A percentile compares a stretch with the other conserved stretches of the same genome.
phyloP scores from a whole-genome alignment of 768 basidiomycete species.

The Trametopsis cervina region DNA sequence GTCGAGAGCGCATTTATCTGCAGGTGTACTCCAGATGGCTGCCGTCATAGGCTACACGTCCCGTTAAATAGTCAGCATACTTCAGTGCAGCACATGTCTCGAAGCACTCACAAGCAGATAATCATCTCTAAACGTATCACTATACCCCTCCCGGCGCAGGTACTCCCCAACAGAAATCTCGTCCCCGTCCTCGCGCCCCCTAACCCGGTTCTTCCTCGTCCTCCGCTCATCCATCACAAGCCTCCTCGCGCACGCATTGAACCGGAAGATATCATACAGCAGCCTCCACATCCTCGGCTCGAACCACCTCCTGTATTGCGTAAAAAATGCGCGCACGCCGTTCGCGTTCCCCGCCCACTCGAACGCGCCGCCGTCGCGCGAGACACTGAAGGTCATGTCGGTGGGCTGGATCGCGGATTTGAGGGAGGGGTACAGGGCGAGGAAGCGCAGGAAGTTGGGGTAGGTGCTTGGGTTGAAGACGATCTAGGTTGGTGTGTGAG shows the following conservation, averaged over 20 bases:
- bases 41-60: conserved; percentile 60
- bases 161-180: conserved; percentile 47
- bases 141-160: conserved; percentile 56
- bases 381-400: conserved; percentile 75
- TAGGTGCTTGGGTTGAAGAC: conserved; percentile 74
- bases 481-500: conserved; percentile 36
- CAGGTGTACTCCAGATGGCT: conserved; percentile 74
- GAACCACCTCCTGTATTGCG: conserved; percentile 53
- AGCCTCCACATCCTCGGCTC: conserved; percentile 67
- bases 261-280: conserved; percentile 63
- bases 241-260: conserved; percentile 60
- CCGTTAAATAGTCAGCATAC: not conserved
- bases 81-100: too few species aligned
- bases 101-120: conserved; percentile 60
- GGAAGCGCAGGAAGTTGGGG: conserved; percentile 72
- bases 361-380: conserved; percentile 58
- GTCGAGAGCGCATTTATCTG: conserved; percentile 59
- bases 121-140: conserved; percentile 60
- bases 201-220: conserved; percentile 12
- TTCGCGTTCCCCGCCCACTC: conserved; percentile 74
- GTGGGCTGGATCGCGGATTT: conserved; percentile 40
- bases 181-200: conserved; percentile 13
- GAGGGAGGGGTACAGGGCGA: conserved; percentile 40
- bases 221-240: conserved; percentile 31
- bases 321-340: conserved; percentile 45